A percentile compares a stretch with the other conserved stretches of the same genome.
These are phyloP conservation scores for Wickerhamiella shivajii DNA, from an alignment of 805 yeast genomes.

Conservation along the genomic window DNA sequence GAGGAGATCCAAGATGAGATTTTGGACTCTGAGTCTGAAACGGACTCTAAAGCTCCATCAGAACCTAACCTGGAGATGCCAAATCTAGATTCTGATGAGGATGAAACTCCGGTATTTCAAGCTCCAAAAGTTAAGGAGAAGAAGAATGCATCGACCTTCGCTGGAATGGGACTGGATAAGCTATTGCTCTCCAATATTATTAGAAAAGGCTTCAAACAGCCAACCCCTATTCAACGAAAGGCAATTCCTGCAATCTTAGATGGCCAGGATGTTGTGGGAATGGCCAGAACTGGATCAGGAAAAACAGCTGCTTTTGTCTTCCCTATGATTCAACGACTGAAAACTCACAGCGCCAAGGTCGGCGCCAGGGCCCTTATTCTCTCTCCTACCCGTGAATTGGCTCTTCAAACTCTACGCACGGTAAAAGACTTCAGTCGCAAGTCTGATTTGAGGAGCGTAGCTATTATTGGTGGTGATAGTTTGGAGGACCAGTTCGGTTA, in stretches of 20 bases:
- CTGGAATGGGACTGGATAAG: constrained; percentile 77
- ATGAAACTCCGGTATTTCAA: constrained; percentile 22
- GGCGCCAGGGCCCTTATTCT: constrained; percentile 81
- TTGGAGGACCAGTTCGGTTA: constrained; percentile 87
- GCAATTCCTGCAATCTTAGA: constrained; percentile 83
- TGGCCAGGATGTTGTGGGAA: constrained; percentile 89
- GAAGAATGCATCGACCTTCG: constrained; percentile 52
- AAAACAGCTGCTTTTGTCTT: constrained; percentile 93
- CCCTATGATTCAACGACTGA: constrained; percentile 77
- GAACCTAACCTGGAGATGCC: constrained; percentile 23
- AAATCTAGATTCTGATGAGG: constrained; percentile 30
- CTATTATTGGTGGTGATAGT: constrained; percentile 97
- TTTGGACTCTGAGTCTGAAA: constrained; percentile 5
- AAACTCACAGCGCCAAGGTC: constrained; percentile 68
- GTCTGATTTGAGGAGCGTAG: constrained; percentile 63
- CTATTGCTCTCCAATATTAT: constrained; percentile 51
- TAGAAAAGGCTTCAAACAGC: constrained; percentile 81
- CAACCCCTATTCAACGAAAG: constrained; percentile 96
- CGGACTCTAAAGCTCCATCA: neutral
- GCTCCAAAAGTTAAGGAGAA: constrained; percentile 14
- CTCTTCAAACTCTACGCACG: constrained; percentile 78
- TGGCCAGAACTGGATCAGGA: constrained; percentile 99
- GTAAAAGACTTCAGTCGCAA: constrained; percentile 79
- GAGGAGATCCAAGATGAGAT: constrained; percentile 8
- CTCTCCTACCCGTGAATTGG: constrained; percentile 94